These are phyloP conservation scores for Salvia sclarea DNA, from an alignment of 305 asterid species.

Conservation along the genomic window DNA sequence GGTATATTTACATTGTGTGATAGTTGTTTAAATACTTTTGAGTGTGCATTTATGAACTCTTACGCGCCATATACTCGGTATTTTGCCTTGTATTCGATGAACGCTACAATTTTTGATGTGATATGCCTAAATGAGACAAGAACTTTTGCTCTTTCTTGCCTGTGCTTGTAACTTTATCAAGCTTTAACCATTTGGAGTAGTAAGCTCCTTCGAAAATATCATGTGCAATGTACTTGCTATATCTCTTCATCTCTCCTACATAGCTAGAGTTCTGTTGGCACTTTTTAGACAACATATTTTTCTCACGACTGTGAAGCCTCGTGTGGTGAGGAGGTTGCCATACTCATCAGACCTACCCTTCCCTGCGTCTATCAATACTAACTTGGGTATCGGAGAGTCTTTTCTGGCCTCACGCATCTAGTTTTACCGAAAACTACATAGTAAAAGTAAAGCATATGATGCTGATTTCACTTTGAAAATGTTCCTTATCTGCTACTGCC, in stretches of 20 bases:
- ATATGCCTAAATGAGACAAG: not conserved
- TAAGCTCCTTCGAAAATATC: slow-evolving; percentile 1
- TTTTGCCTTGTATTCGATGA: slow-evolving; percentile 22
- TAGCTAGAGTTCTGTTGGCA: slow-evolving; percentile 17
- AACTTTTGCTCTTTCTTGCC: slow-evolving; percentile 8
- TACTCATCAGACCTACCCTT: slow-evolving; percentile 3
- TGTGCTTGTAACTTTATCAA: slow-evolving; percentile 2
- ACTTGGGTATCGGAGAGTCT: not conserved
- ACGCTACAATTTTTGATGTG: not conserved
- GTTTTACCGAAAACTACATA: not conserved
- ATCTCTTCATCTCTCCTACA: not conserved
- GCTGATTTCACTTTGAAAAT: slow-evolving; percentile 30
- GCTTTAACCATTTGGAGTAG: slow-evolving; percentile 15
- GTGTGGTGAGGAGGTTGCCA: not conserved
- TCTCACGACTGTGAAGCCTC: no score
- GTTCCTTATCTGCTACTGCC: slow-evolving; percentile 34
- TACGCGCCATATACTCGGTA: slow-evolving; percentile 20
- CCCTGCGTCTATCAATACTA: not conserved
- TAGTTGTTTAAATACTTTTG: slow-evolving; percentile 25
- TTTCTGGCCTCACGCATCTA: not conserved
- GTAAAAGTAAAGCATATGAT: slow-evolving; percentile 22
- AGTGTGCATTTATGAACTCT: slow-evolving; percentile 36
- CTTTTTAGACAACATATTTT: slow-evolving; percentile 4
- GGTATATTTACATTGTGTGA: slow-evolving; percentile 30
- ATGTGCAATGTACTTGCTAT: not conserved